Evolutionary conservation across 2,329 filamentous ascomycete genomes (phyloP).

Genomic region (Venturia carpophila): DNA sequence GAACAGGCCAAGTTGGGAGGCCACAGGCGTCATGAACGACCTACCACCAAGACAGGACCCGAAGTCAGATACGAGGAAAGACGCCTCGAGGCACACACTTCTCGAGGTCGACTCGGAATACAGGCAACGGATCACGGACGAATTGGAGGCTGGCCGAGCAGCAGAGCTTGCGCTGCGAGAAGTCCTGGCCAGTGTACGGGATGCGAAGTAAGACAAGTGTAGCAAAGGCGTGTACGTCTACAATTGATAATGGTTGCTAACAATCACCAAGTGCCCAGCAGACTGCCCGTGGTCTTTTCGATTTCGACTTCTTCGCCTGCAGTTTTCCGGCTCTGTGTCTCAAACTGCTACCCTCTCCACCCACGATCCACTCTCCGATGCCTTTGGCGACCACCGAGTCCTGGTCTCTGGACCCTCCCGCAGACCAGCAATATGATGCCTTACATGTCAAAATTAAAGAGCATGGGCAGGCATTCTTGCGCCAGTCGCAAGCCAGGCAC

Average conservation of each 20-base stretch:
- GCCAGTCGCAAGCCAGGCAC: conserved; percentile 13
- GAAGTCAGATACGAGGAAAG: conserved; percentile 29
- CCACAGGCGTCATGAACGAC: conserved; percentile 71
- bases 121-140: conserved; percentile 57
- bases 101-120: conserved; percentile 55
- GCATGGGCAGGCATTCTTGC: conserved; percentile 42
- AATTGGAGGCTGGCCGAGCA: conserved; percentile 70
- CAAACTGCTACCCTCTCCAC: conserved; percentile 69
- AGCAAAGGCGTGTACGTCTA: conserved; percentile 26
- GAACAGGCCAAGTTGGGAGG: conserved; percentile 63
- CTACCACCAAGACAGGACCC: conserved; percentile 41
- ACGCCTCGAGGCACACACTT: conserved; percentile 28
- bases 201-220: conserved; percentile 57
- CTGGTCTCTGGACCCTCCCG: conserved; percentile 73
- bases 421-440: conserved; percentile 63
- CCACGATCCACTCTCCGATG: conserved; percentile 72
- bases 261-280: conserved; percentile 34
- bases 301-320: conserved; percentile 78
- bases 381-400: conserved; percentile 71
- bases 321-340: conserved; percentile 81
- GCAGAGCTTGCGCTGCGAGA: conserved; percentile 80
- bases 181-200: conserved; percentile 69
- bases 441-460: conserved; percentile 59
- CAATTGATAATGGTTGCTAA: conserved; percentile 18
- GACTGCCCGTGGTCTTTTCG: conserved; percentile 46